Base-by-base conservation (phyloP, 2,329 filamentous ascomycete genomes). In the Xylariomycetidae sp. region DNA sequence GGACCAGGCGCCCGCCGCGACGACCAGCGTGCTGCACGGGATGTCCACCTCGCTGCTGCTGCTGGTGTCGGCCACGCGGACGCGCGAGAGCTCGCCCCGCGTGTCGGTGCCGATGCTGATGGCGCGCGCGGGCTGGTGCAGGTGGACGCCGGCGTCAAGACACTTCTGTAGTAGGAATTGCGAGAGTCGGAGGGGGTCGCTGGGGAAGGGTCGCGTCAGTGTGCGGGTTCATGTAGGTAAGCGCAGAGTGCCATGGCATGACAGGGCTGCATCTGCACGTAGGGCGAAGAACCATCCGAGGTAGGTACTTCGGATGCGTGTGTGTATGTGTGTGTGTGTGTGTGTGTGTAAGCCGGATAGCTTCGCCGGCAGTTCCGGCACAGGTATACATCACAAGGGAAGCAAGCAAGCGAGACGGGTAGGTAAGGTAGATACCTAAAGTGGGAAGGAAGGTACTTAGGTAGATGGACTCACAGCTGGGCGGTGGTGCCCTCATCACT, bases 1-100 rank as follows among this genome's bases (percentile, higher is more conserved):
- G 0, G 82, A 82, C 85, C 85, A 90, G 3, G 77, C 72, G 3
- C 85, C 85, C 0, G 82, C 73, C 0, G 81, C 63, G 39, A 90
- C 68, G 12, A 89, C 61, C 16, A 90, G 54, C 9, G 74, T 72
- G 0, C 71, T 74, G 49, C 82, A 85, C 0, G 78, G 69, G 3
- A 89, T 50, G 26, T 72, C 61, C 2, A 57, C 63, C 48, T 70
- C 67, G 6, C 57, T 57, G 10, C 63, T 64, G 5, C 61, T 29
- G 60, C 29, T 58, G 20, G 60, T 58, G 35, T 67, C 61, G 8
- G 63, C 48, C 3, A 83, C 63, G 17, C 64, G 59, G 10, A 85
- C 56, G 19, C 65, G 67, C 2, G 65, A 66, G 31, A 85, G 53
- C 31, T 67, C 54, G 22, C 67, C 68, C 1, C 64, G 56, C 8